Conservation (phyloP, 306 rosid genomes). For the Citrullus amarus region DNA sequence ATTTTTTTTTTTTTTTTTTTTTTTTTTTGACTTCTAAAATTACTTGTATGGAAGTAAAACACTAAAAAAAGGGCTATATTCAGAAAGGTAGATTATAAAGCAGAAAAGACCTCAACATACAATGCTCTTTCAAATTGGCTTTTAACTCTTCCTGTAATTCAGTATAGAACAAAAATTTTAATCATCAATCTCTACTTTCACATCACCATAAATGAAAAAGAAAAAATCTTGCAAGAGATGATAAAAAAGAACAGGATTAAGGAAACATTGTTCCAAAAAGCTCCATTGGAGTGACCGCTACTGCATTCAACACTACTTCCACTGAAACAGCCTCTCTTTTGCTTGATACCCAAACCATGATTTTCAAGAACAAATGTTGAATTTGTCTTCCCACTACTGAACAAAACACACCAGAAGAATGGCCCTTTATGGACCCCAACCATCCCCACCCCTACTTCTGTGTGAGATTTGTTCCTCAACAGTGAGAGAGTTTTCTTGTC, state of each 20-base stretch:
- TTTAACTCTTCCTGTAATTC: not conserved
- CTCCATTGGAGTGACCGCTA: slow-evolving; percentile 20
- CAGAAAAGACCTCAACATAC: not conserved
- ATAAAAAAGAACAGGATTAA: slow-evolving; percentile 17
- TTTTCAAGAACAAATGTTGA: slow-evolving; percentile 75
- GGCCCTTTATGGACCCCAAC: slow-evolving; percentile 59
- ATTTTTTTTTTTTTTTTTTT: too few species aligned
- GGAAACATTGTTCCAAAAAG: slow-evolving; percentile 10
- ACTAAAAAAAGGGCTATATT: not conserved
- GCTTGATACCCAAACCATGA: slow-evolving; percentile 63
- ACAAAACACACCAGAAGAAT: slow-evolving; percentile 74
- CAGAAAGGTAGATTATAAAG: not conserved
- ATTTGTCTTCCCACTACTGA: slow-evolving; percentile 57
- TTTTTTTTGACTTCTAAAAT: not conserved
- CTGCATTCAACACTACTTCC: slow-evolving; percentile 68
- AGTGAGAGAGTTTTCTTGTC: slow-evolving; percentile 39
- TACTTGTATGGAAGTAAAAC: not conserved
- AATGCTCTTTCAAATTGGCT: not conserved
- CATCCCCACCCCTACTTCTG: slow-evolving; percentile 72
- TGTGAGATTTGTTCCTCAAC: slow-evolving; percentile 59
- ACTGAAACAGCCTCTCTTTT: slow-evolving; percentile 74
- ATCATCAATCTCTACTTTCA: not conserved
- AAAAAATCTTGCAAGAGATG: slow-evolving; percentile 17
- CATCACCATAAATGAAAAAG: not conserved
- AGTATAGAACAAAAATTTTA: not conserved